These are phyloP conservation scores for Hirsutella rhossiliensis DNA, from an alignment of 2,329 filamentous ascomycete genomes.

Conservation along the genomic window DNA sequence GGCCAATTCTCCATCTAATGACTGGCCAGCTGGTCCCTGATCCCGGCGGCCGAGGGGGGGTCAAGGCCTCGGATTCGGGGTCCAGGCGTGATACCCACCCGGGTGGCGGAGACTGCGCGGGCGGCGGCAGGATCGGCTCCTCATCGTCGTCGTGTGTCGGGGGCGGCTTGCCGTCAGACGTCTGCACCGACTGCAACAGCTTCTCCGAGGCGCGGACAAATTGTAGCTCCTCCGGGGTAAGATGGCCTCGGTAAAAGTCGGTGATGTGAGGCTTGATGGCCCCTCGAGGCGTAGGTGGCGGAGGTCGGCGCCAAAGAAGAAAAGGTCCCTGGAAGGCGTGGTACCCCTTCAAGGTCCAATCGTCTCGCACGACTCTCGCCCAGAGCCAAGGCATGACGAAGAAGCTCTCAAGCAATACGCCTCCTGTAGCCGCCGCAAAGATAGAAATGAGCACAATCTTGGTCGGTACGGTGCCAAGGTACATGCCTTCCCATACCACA, in stretches of 20 bases:
- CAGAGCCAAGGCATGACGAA: slow-evolving; percentile 43
- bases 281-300: slow-evolving; percentile 21
- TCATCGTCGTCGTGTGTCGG: slow-evolving; percentile 15
- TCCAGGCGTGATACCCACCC: slow-evolving; percentile 3
- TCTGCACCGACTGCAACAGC: slow-evolving; percentile 22
- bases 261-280: slow-evolving; percentile 30
- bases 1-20: slow-evolving; percentile 26
- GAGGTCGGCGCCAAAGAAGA: slow-evolving; percentile 25
- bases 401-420: slow-evolving; percentile 26
- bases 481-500: slow-evolving; percentile 33
- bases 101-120: slow-evolving; percentile 11
- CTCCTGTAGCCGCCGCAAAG: slow-evolving; percentile 29
- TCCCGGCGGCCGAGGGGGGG: slow-evolving; percentile 21
- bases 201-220: slow-evolving; percentile 21
- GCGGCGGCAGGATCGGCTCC: slow-evolving; percentile 17
- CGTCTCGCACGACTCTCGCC: slow-evolving; percentile 34
- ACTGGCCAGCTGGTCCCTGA: slow-evolving; percentile 29
- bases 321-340: slow-evolving; percentile 34
- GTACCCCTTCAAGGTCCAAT: slow-evolving; percentile 37
- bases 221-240: slow-evolving; percentile 31
- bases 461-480: slow-evolving; percentile 10
- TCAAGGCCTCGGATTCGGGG: slow-evolving; percentile 7
- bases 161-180: slow-evolving; percentile 1
- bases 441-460: slow-evolving; percentile 20
- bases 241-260: slow-evolving; percentile 36